phyloP scores from a whole-genome alignment of 2,329 filamentous ascomycete species.

The Meredithiella fracta region DNA sequence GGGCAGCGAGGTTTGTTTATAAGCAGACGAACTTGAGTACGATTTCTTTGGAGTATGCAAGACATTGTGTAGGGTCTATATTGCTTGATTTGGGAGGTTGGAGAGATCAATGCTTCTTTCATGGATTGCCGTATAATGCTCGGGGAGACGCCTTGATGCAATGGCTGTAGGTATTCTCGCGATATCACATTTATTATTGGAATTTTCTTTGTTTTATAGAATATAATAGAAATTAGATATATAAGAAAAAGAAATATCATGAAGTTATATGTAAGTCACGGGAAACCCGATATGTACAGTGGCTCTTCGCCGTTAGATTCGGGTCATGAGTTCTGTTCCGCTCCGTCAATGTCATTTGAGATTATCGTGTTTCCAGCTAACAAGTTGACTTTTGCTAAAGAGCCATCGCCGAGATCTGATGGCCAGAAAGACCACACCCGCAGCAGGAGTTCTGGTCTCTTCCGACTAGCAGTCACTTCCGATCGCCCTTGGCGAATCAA shows the following conservation, averaged over 20 bases:
- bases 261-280: not conserved
- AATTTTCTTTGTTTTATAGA: not conserved
- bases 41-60: constrained; percentile 10
- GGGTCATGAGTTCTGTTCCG: not conserved
- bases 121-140: constrained; percentile 9
- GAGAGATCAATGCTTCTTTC: constrained; percentile 10
- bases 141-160: constrained; percentile 9
- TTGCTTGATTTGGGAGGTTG: constrained; percentile 9
- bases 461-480: no score
- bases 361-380: not conserved
- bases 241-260: constrained; percentile 1
- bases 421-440: not conserved
- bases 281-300: not conserved
- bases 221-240: not conserved
- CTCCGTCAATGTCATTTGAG: not conserved
- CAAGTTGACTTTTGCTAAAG: constrained; percentile 1
- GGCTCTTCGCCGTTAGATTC: not conserved
- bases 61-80: constrained; percentile 12
- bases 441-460: not conserved
- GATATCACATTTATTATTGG: not conserved
- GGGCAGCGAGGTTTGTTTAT: constrained; percentile 8
- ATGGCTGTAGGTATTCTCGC: constrained; percentile 1
- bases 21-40: constrained; percentile 10
- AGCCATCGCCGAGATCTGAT: not conserved
- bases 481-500: no score